Conservation (phyloP, 495 filamentous ascomycete genomes). For the Lophiotrema nucula region DNA sequence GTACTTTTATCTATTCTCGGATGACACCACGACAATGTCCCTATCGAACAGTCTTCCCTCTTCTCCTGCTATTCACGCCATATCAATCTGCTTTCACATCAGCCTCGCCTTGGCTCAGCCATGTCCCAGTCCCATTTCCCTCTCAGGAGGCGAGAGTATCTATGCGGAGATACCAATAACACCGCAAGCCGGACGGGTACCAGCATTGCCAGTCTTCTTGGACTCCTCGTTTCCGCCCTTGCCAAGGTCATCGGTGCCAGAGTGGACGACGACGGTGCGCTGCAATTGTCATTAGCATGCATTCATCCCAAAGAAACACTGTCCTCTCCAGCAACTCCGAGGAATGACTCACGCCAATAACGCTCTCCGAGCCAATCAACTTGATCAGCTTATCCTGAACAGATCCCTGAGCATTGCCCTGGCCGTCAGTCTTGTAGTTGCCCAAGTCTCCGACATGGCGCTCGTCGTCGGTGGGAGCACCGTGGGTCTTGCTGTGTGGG, state of each 20-base stretch:
- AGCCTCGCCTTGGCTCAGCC: too few species aligned
- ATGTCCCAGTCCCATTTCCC: too few species aligned
- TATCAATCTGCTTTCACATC: too few species aligned
- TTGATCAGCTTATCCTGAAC: conserved; percentile 78
- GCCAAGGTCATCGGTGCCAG: conserved; percentile 93
- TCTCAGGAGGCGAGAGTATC: too few species aligned
- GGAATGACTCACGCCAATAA: conserved; percentile 79
- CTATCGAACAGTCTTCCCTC: background rate
- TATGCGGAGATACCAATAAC: conserved; percentile 79
- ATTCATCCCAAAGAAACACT: background rate
- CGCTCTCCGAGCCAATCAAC: conserved; percentile 91
- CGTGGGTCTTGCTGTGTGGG: conserved; percentile 87
- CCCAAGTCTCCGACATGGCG: conserved; percentile 97
- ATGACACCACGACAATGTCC: background rate
- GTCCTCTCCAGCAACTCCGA: too few species aligned
- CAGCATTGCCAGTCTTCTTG: conserved; percentile 97
- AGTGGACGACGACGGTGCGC: conserved; percentile 94
- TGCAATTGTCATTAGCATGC: conserved; percentile 38
- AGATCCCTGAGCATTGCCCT: conserved; percentile 80
- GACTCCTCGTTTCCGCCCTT: conserved; percentile 86
- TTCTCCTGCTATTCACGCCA: too few species aligned
- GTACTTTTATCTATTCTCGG: conserved; percentile 17
- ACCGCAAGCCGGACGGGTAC: conserved; percentile 88
- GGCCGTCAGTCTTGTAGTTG: conserved; percentile 90
- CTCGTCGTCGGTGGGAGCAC: conserved; percentile 73